Percentiles rank a stretch among this genome's conserved stretches.
phyloP scores from a whole-genome alignment of 306 rosid species.

The Phaseolus lunatus region DNA sequence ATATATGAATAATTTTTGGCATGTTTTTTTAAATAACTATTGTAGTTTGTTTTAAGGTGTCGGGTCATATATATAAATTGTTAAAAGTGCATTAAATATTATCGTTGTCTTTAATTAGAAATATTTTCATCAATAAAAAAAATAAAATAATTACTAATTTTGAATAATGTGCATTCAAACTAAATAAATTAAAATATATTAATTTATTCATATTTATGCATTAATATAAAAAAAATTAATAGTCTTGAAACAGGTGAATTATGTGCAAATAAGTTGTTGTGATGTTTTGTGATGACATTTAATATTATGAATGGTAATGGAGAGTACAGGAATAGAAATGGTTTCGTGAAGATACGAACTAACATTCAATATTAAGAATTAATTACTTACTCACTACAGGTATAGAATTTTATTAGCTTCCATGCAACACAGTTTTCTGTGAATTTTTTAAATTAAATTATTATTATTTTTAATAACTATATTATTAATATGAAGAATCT shows the following conservation, averaged over 20 bases:
- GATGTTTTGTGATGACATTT: neutral
- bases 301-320: neutral
- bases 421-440: neutral
- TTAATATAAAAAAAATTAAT: neutral
- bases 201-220: neutral
- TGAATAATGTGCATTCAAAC: neutral
- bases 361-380: neutral
- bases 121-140: too few relatives aligned
- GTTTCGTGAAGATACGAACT: neutral
- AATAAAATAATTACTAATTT: too few relatives aligned
- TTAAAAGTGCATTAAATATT: too few relatives aligned
- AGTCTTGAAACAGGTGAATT: neutral
- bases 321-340: neutral
- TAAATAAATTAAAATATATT: neutral
- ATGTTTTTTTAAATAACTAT: too few relatives aligned
- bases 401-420: neutral
- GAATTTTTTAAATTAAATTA: too few relatives aligned
- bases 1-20: too few relatives aligned
- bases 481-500: too few relatives aligned
- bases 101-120: too few relatives aligned
- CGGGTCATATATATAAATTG: too few relatives aligned
- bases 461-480: too few relatives aligned
- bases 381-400: too few relatives aligned
- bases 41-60: too few relatives aligned
- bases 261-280: neutral